Base-by-base conservation (phyloP, 352 stramenopile species). In the Vaucheria bursata region DNA sequence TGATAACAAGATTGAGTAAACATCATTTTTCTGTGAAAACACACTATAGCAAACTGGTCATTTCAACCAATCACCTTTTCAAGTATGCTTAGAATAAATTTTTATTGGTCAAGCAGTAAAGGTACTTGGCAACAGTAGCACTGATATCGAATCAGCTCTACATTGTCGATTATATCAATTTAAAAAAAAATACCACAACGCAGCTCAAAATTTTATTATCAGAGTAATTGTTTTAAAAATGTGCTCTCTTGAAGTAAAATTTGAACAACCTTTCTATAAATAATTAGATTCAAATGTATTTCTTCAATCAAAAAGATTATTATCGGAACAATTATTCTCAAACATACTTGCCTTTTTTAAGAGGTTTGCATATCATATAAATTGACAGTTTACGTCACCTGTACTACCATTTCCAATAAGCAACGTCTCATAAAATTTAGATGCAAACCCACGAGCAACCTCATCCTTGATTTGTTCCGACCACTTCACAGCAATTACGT, bases 401-500 rank as follows among this genome's bases (percentile, higher is more conserved):
- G n/a, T 74, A 74, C 69, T 50, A 6, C 37, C 76, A 25, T 77
- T 33, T 6, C 71, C 71, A 0, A 65, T 71, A 29, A 77, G 37
- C 5, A 77, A 65, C 29, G 29, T 71, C 25, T 34, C 29, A 37
- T 83, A 83, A 25, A 84, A 83, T 0, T n/a, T 8, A 5, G 36
- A 36, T 65, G 75, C 73, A 74, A 84, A 84, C 34, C 72, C 66
- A 6, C 33, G 78, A 12, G 50, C 65, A n/a, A 72, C 78, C 34
- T 83, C n/a, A 49, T 84, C 78, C 8, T 49, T 80, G 4, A 94
- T 87, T 66, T 93, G 92, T 73, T 90, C 87, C 73, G 91, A 87
- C 50, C 89, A 90, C 7, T 89, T 90, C 0, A 96, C 90, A 38
- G 93, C 91, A 7, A 96, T 88, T 0, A 96, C 91, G 64, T 96